Evolutionary conservation across 305 asterid species (phyloP), one percentile per base, ranked within the genome.

Genomic region (Solanum hybrid): DNA sequence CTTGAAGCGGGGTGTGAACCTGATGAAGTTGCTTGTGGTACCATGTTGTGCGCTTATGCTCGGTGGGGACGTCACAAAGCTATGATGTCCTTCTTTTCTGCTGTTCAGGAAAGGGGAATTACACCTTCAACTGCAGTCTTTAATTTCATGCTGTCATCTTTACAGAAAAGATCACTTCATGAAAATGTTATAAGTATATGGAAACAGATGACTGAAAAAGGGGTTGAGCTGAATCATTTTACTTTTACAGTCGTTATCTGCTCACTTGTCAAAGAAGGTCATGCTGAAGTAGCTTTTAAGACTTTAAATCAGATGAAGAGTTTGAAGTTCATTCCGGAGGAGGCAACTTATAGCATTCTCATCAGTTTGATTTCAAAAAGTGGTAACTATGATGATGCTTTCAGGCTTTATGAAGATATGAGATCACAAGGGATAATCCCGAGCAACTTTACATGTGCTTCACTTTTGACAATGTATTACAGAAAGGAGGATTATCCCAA

Each of bases 21-120:
- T 6, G 99, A 97, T 92, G 99, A 94, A 91, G 96, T 97, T 91
- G 99, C 99, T 89, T 95, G 96, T 89, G 99, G 99, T 92, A 97
- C 99, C 88, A 95, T 97, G 99, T 87, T 97, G 88, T 96, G 99
- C 91, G 90, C 98, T 8, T 96, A 96, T 84, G 99, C 99, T 34
- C 94, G 94, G 91, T 97, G 99, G 98, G 98, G 99, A 37, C 97
- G 95, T 87, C 95, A 95, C 92, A 93, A 92, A 92, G 95, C 96
- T 75, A 96, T 97, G 99, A 93, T 97, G 86, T 94, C 99, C 85
- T 97, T 97, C 92, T 95, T 92, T 92, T 95, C 97, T 90, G 98
- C 99, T 60, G 94, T 97, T 35, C 94, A 91, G 85, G 98, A 96
- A 91, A 95, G 99, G 85, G 98, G 96, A 84, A 88, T 95, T 36